A percentile compares a stretch with the other conserved stretches of the same genome.
Conservation (phyloP, 1,139 yeast species). For the Hansenula sp. region DNA sequence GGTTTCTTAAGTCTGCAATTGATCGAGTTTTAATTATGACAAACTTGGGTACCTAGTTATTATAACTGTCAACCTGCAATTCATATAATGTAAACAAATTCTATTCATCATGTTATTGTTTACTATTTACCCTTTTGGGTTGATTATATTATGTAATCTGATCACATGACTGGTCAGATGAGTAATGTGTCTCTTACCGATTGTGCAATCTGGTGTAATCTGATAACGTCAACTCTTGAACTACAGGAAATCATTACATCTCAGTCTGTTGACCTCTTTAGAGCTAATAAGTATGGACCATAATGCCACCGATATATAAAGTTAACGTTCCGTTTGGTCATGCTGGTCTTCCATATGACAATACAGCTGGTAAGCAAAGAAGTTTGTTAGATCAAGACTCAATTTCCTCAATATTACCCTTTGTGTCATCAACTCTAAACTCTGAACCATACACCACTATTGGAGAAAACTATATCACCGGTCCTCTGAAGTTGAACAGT, state of each 20-base stretch:
- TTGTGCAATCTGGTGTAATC: neutral
- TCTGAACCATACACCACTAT: neutral
- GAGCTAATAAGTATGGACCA: neutral
- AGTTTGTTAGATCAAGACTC: neutral
- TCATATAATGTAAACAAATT: conserved; percentile 7
- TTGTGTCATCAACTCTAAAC: conserved; percentile 12
- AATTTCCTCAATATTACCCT: conserved; percentile 14
- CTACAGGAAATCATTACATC: neutral
- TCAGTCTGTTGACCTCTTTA: neutral
- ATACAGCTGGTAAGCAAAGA: neutral
- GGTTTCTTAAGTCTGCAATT: too few relatives aligned
- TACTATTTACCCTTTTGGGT: conserved; percentile 6
- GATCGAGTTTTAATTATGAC: too few relatives aligned
- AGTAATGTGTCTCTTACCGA: neutral
- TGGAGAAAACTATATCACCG: neutral
- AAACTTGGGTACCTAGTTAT: too few relatives aligned
- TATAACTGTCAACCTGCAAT: too few relatives aligned
- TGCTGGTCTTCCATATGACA: neutral
- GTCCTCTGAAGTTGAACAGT: neutral
- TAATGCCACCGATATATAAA: neutral
- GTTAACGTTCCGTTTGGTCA: conserved; percentile 11
- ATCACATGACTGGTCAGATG: too few relatives aligned
- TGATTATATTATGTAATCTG: conserved; percentile 1
- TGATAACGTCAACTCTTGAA: neutral
- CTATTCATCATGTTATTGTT: conserved; percentile 5